These are phyloP conservation scores for Paramecium pentaurelia DNA, from an alignment of 73 alveolate genomes.

Conservation along the genomic window DNA sequence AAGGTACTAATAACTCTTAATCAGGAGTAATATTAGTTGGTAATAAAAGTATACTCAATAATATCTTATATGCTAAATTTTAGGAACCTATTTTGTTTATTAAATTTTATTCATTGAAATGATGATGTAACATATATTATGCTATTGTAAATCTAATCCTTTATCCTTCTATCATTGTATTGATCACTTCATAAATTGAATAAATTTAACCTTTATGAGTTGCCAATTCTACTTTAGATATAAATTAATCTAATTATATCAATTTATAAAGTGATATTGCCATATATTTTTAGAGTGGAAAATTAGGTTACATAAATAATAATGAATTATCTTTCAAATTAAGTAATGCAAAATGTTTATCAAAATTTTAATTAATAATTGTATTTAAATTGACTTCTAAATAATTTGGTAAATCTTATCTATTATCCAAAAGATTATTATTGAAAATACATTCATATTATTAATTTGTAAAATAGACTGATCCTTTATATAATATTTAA, in stretches of 20 bases:
- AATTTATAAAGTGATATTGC: background rate
- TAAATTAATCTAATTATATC: background rate
- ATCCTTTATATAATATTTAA: background rate
- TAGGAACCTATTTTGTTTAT: background rate
- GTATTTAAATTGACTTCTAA: background rate
- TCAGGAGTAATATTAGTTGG: background rate
- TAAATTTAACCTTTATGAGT: background rate
- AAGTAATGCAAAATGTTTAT: background rate
- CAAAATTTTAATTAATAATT: background rate
- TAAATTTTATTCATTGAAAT: background rate
- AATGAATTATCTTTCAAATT: background rate
- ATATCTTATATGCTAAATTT: background rate
- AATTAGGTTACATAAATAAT: background rate
- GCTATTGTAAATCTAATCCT: background rate
- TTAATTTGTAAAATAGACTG: background rate
- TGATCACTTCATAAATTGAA: background rate
- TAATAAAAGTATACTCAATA: background rate
- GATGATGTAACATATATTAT: background rate
- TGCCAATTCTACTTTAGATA: background rate
- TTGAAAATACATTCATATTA: background rate
- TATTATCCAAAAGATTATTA: background rate
- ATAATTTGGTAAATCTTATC: background rate
- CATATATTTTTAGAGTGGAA: conserved; percentile 29
- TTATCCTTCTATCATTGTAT: background rate
- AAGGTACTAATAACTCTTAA: background rate